Conservation (phyloP, 768 basidiomycete species). For the Fomitopsis pulvina region DNA sequence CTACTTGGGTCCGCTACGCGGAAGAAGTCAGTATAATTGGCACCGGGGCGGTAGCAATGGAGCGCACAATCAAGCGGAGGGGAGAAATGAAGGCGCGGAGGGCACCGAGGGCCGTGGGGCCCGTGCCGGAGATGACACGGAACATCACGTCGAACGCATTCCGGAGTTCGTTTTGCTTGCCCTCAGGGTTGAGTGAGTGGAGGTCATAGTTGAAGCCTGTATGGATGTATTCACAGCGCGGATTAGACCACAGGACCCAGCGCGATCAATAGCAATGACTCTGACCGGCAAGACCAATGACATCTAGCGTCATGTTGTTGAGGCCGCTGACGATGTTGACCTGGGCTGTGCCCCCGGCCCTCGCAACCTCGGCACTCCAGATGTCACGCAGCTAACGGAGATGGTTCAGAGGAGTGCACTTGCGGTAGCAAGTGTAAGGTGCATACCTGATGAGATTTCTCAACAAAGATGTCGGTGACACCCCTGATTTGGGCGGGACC, state of each 20-base stretch:
- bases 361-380: conserved; percentile 21
- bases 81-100: conserved; percentile 14
- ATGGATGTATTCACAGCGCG: neutral
- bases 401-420: neutral
- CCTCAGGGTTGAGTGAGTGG: conserved; percentile 22
- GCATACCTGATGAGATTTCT: conserved; percentile 44
- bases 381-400: conserved; percentile 3
- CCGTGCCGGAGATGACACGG: neutral
- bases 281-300: conserved; percentile 35
- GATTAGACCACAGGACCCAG: neutral
- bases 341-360: conserved; percentile 11
- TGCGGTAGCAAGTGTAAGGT: neutral
- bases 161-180: conserved; percentile 23
- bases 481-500: conserved; percentile 51
- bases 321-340: conserved; percentile 30
- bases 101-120: neutral
- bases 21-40: neutral
- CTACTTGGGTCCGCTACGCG: conserved; percentile 3
- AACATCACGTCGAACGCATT: conserved; percentile 23
- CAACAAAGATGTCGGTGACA: conserved; percentile 48
- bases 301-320: conserved; percentile 31
- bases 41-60: neutral
- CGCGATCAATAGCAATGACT: too few species aligned
- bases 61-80: conserved; percentile 15
- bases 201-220: conserved; percentile 29